Conservation (phyloP, 352 stramenopile genomes). For the Globisporangium middletonii region DNA sequence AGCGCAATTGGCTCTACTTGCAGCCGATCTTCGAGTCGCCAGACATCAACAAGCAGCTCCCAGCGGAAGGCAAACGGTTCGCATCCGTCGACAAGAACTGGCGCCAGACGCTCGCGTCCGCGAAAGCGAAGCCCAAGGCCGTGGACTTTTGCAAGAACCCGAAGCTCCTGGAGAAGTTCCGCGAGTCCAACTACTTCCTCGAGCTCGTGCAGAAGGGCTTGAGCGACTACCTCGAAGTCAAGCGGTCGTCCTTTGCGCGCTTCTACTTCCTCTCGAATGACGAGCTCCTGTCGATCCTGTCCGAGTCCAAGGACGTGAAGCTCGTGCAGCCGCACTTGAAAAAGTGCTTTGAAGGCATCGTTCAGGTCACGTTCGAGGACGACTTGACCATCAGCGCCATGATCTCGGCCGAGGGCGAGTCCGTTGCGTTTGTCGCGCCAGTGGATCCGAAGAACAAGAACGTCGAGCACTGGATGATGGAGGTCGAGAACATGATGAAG, state of each 20-base stretch:
- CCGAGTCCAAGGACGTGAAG: slow-evolving; percentile 91
- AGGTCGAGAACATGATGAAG: slow-evolving; percentile 94
- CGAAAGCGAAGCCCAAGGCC: slow-evolving; percentile 82
- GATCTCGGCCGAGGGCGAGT: slow-evolving; percentile 90
- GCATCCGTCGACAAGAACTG: slow-evolving; percentile 95
- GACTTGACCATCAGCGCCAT: slow-evolving; percentile 90
- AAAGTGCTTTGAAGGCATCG: slow-evolving; percentile 93
- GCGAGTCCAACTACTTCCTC: slow-evolving; percentile 93
- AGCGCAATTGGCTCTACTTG: slow-evolving; percentile 94
- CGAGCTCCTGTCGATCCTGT: slow-evolving; percentile 91
- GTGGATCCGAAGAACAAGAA: slow-evolving; percentile 91
- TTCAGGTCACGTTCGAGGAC: slow-evolving; percentile 84
- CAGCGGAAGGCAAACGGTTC: slow-evolving; percentile 92
- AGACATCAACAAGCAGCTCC: slow-evolving; percentile 96
- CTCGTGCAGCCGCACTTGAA: slow-evolving; percentile 92
- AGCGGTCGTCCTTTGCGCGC: slow-evolving; percentile 86
- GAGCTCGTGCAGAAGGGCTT: slow-evolving; percentile 91
- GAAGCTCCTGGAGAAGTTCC: slow-evolving; percentile 92
- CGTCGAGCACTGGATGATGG: slow-evolving; percentile 92
- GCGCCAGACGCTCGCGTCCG: slow-evolving; percentile 84
- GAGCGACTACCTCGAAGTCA: slow-evolving; percentile 91
- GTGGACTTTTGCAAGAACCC: slow-evolving; percentile 92
- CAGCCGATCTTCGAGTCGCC: slow-evolving; percentile 95
- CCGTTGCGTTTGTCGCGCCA: slow-evolving; percentile 66
- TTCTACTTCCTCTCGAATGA: slow-evolving; percentile 96